Conservation (phyloP, 192 early-diverging fungal genomes). For the Coemansia sp. region DNA sequence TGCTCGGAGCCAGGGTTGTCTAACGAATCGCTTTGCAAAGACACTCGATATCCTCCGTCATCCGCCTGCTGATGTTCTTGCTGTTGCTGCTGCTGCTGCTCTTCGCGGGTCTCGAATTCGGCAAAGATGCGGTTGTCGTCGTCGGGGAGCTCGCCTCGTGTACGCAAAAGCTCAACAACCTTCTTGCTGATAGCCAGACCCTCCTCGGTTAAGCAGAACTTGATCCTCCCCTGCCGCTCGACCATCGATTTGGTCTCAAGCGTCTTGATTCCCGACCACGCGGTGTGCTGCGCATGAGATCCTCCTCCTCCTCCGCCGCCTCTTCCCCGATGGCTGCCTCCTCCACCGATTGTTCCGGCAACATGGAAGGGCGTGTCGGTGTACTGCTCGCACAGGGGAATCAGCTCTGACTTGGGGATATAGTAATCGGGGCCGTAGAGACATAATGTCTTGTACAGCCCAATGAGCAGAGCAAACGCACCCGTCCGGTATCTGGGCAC, state of each 20-base stretch:
- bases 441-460: slow-evolving; percentile 56
- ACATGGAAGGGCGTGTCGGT: slow-evolving; percentile 66
- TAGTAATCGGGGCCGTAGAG: slow-evolving; percentile 42
- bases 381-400: slow-evolving; percentile 62
- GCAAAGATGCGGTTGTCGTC: slow-evolving; percentile 23
- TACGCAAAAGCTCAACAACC: slow-evolving; percentile 43
- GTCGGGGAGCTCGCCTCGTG: slow-evolving; percentile 25
- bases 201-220: slow-evolving; percentile 71
- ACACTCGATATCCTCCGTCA: background rate
- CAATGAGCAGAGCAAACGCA: slow-evolving; percentile 76
- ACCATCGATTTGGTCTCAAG: slow-evolving; percentile 70
- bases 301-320: slow-evolving; percentile 25
- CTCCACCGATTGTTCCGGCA: slow-evolving; percentile 15
- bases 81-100: background rate
- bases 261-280: slow-evolving; percentile 77
- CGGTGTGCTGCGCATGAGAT: slow-evolving; percentile 59
- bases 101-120: slow-evolving; percentile 12
- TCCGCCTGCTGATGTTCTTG: background rate
- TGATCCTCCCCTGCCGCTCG: slow-evolving; percentile 59
- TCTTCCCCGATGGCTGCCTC: slow-evolving; percentile 41
- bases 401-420: slow-evolving; percentile 71
- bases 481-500: slow-evolving; percentile 77
- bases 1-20: background rate
- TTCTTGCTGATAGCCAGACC: slow-evolving; percentile 63
- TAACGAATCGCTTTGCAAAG: background rate